Evolutionary conservation across 176 grass and related monocot genomes (phyloP), one percentile per base, ranked within the genome.

Genomic region (Ensete glaucum): DNA sequence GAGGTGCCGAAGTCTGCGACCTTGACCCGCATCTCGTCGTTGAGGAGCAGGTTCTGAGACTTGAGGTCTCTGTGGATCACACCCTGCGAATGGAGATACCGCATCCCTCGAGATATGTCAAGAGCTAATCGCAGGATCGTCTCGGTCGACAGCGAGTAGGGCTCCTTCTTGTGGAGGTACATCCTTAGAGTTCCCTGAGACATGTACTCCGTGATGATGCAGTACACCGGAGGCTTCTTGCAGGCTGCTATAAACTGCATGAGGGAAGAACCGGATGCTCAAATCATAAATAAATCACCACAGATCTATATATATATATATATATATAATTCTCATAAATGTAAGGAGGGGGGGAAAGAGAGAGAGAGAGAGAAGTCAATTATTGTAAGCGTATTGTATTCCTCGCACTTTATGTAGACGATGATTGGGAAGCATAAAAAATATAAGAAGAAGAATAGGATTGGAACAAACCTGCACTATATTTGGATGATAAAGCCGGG

Each of bases 91-190:
- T 99, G 96, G 16, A 99, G 88, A 75, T 99, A 99, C 87, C 95
- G 81, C 96, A 99, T 99, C 13, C 96, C 96, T 17, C 96, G 59
- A 2, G 96, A 95, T 71, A 99, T 95, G 76, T 99, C 96, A 14
- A 99, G 91, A 29, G 91, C 96, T 54, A 99, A 84, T 68, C 89
- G 82, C 57, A 99, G 64, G 25, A 99, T 79, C 15, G 96, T 99
- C 75, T 99, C 96, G 8, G 91, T 73, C 4, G 96, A 99, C 43
- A 99, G 84, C 54, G 96, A 99, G 80, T 92, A 95, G 0, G 96
- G 96, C 79, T 94, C 69, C 85, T 99, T 99, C 82, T 99, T 99
- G 88, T 99, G 89, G n/a, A 95, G 91, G 79, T 99, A 99, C 96
- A 99, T 95, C 80, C 96, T 53, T 27, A 99, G 88, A 73, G 96